These are phyloP conservation scores for Alternaria arborescens DNA, from an alignment of 2,329 filamentous ascomycete genomes.

Conservation along the genomic window DNA sequence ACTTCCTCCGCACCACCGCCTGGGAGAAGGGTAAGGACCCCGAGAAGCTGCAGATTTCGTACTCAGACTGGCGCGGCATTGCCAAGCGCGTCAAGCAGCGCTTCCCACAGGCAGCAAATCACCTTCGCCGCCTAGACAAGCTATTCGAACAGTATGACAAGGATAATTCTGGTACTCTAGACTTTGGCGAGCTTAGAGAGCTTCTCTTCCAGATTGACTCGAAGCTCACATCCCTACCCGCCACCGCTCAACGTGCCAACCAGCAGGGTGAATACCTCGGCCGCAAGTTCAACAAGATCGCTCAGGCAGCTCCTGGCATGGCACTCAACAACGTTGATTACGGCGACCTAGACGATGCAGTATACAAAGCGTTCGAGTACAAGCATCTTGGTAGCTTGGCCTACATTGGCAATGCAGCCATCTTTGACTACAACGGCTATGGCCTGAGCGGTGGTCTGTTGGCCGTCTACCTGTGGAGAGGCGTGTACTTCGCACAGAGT, in stretches of 20 bases:
- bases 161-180: slow-evolving; percentile 89
- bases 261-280: slow-evolving; percentile 95
- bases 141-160: slow-evolving; percentile 93
- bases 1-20: slow-evolving; percentile 86
- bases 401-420: slow-evolving; percentile 94
- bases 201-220: slow-evolving; percentile 91
- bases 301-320: slow-evolving; percentile 78
- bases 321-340: slow-evolving; percentile 81
- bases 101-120: slow-evolving; percentile 88
- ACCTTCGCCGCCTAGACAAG: slow-evolving; percentile 87
- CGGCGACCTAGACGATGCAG: slow-evolving; percentile 88
- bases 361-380: slow-evolving; percentile 96
- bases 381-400: slow-evolving; percentile 89
- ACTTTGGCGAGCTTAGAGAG: slow-evolving; percentile 90
- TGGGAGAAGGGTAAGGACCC: slow-evolving; percentile 94
- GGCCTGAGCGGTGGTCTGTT: slow-evolving; percentile 83
- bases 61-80: slow-evolving; percentile 86
- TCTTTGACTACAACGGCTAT: slow-evolving; percentile 88
- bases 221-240: slow-evolving; percentile 92
- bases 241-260: slow-evolving; percentile 94
- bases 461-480: slow-evolving; percentile 95
- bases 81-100: slow-evolving; percentile 84
- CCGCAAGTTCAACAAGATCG: slow-evolving; percentile 91
- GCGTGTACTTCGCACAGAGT: slow-evolving; percentile 96
- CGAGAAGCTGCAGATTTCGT: slow-evolving; percentile 84